Evolutionary conservation across 768 basidiomycete species (phyloP), one percentile per base, ranked within the genome.

Genomic region (Amanita pallidorosea): DNA sequence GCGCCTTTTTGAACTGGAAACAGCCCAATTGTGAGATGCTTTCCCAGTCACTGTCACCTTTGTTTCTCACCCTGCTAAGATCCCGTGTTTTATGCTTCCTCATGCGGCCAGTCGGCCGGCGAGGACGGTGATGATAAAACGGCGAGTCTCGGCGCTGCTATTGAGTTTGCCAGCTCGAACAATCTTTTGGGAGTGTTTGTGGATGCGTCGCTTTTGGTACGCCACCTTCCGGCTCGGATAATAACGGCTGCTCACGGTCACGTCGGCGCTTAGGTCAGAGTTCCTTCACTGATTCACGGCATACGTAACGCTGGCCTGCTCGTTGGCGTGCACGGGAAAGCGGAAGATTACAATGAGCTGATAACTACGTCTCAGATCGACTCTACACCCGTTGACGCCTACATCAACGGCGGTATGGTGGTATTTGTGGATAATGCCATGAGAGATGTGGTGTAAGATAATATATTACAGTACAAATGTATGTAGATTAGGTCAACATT

Each of bases 1-100:
- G 92, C 65, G 81, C 88, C 7, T 84, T 88, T 13, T 66, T 97
- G 50, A 98, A 99, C 61, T 98, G 95, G 96, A 99, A 99, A 67
- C 95, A 99, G 66, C 95, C 95, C 11, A 98, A 98, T 65, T 98
- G 95, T 91, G 68, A 67, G 81, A 67, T 33, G 34, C 12, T 20
- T 33, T 34, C 22, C 37, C 45, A 43, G 56, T 56, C 17, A 29
- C 25, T 41, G 8, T 31, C 34, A 38, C 43, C 17, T 12, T 27
- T 53, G 54, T 35, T 55, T 47, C 23, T 42, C 53, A 53, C 25
- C 40, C 50, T 13, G 33, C 31, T 63, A 91, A n/a, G 92, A 95
- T 75, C 92, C 95, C 49, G 94, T 98, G 34, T 96, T 98, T 71
- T 89, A 96, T 64, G 83, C 88, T 7, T 86, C 88, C 6, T 81